Evolutionary conservation across 2,329 filamentous ascomycete species (phyloP).

Genomic region (Colletotrichum kahawae): DNA sequence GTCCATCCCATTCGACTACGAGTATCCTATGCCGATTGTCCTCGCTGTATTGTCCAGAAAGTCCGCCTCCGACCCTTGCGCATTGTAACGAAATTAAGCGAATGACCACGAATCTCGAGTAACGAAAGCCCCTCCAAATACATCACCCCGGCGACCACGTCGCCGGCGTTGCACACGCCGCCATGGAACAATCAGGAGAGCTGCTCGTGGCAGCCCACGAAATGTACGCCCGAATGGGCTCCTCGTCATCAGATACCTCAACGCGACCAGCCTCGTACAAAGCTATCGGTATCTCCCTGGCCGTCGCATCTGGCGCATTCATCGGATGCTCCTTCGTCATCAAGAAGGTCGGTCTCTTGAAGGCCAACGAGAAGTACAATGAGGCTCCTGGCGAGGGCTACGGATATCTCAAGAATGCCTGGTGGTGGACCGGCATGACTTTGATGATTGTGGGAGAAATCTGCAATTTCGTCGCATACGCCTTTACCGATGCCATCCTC

Average conservation of each 20-base stretch:
- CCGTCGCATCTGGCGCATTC: constrained; percentile 86
- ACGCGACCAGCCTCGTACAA: constrained; percentile 70
- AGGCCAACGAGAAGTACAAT: constrained; percentile 94
- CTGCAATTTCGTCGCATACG: constrained; percentile 97
- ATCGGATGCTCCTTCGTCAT: constrained; percentile 95
- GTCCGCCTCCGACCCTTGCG: neutral
- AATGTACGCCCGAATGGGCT: constrained; percentile 21
- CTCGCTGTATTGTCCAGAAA: neutral
- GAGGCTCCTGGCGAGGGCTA: constrained; percentile 96
- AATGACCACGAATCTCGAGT: constrained; percentile 10
- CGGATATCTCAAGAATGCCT: constrained; percentile 92
- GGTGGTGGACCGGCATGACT: constrained; percentile 96
- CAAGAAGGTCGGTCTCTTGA: constrained; percentile 91
- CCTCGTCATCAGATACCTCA: constrained; percentile 23
- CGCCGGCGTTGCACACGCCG: neutral
- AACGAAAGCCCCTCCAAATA: neutral
- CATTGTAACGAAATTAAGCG: neutral
- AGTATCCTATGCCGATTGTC: neutral
- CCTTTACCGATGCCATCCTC: constrained; percentile 94
- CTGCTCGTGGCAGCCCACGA: constrained; percentile 15
- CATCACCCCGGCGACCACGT: constrained; percentile 16
- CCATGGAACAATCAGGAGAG: constrained; percentile 17
- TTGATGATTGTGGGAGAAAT: constrained; percentile 97
- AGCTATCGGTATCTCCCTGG: constrained; percentile 83
- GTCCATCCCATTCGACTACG: neutral